Base-by-base conservation (phyloP, 2,329 filamentous ascomycete species). In the Cercospora canescens region DNA sequence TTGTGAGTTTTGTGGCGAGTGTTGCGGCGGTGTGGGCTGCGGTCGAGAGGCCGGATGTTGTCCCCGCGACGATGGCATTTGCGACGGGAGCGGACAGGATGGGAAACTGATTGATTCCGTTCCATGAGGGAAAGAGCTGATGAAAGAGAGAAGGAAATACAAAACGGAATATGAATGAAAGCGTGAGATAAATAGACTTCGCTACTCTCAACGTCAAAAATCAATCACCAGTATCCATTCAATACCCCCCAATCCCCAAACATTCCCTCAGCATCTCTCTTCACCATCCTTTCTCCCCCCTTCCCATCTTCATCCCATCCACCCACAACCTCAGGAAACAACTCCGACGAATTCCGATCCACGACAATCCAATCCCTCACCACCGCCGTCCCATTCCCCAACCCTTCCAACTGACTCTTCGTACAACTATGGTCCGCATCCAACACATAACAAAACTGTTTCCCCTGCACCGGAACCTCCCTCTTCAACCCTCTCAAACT, bases 21-120 rank as follows among this genome's bases (percentile, higher is more conserved):
- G n/a, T 70, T 14, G 30, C 67, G 12, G 74, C 74, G 26, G 69
- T 70, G 35, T 76, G 73, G 73, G 74, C 74, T n/a, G 72, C 72
- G 24, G 66, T 74, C 2, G 73, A 75, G 48, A 67, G 72, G 24
- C 66, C 70, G 39, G 70, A 73, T 56, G 69, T 74, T n/a, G 70
- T 75, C 21, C 71, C 72, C 48, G 71, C 69, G 35, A 70, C 57
- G 62, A 63, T 60, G 16, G 63, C 50, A n/a, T 60, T 75, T 24
- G 69, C 65, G n/a, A 64, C 68, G 30, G 73, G 73, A 21, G 72
- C 73, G 21, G 63, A 73, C 35, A 61, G 72, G 34, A 69, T 74
- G 66, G 69, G 65, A 1, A 52, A 58, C n/a, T n/a, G n/a, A n/a
- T n/a, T n/a, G n/a, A n/a, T n/a, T n/a, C n/a, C n/a, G n/a, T n/a